A percentile compares a stretch with the other conserved stretches of the same genome.
Evolutionary conservation across 495 filamentous ascomycete genomes (phyloP).

Genomic region (Aspergillus cristatus): DNA sequence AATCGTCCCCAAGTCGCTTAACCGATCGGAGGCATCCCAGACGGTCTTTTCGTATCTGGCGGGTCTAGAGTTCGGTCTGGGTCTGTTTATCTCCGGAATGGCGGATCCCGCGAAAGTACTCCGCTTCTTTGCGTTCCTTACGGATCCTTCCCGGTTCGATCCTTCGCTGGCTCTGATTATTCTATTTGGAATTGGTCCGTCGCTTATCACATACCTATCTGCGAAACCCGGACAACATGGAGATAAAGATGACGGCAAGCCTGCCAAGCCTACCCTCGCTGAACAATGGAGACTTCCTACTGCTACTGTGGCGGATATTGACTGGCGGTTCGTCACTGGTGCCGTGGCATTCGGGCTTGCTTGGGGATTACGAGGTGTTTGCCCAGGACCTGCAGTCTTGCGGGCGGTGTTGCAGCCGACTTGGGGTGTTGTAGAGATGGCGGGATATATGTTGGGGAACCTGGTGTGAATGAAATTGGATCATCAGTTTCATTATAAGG

Average conservation of each 20-base stretch:
- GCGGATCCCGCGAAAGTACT: constrained; percentile 44
- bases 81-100: constrained; percentile 48
- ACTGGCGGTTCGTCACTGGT: constrained; percentile 45
- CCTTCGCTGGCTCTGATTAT: constrained; percentile 44
- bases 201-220: constrained; percentile 25
- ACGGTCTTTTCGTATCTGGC: constrained; percentile 30
- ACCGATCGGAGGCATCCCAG: constrained; percentile 18
- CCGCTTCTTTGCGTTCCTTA: constrained; percentile 42
- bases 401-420: constrained; percentile 38
- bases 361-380: constrained; percentile 48
- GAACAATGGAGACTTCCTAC: constrained; percentile 38
- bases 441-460: constrained; percentile 39
- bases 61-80: constrained; percentile 46
- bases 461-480: constrained; percentile 12
- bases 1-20: constrained; percentile 17
- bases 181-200: constrained; percentile 41
- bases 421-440: constrained; percentile 41
- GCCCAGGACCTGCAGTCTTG: constrained; percentile 47
- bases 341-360: constrained; percentile 43
- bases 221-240: constrained; percentile 20
- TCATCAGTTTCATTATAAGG: no score
- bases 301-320: constrained; percentile 38
- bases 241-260: constrained; percentile 8
- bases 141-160: constrained; percentile 37
- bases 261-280: constrained; percentile 29